A percentile compares a stretch with the other conserved stretches of the same genome.
These are phyloP conservation scores for Auxenochlorella protothecoides DNA, from an alignment of 139 green algal species.

Conservation along the genomic window DNA sequence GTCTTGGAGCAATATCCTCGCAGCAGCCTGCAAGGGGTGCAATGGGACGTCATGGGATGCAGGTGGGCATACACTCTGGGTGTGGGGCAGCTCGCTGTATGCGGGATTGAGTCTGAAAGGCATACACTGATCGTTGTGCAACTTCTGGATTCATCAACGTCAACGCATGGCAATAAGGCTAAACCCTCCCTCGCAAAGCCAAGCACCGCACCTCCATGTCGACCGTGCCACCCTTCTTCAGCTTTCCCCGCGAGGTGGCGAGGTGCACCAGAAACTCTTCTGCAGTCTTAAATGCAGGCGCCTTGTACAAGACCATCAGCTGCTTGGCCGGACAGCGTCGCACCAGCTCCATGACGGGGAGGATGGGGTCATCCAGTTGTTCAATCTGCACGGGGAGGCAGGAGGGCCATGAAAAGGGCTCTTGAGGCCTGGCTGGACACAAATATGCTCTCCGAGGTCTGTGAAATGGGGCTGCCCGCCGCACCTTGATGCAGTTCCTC, in stretches of 20 bases:
- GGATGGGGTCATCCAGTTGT: conserved; percentile 62
- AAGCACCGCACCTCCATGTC: conserved; percentile 9
- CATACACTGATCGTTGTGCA: too few relatives aligned
- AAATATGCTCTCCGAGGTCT: too few relatives aligned
- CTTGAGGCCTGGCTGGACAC: too few relatives aligned
- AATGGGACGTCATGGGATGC: too few relatives aligned
- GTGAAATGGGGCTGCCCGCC: background rate
- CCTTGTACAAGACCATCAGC: conserved; percentile 87
- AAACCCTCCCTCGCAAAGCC: too few relatives aligned
- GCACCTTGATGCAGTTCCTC: conserved; percentile 76
- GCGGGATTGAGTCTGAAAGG: too few relatives aligned
- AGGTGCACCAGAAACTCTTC: conserved; percentile 75
- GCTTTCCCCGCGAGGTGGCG: conserved; percentile 67
- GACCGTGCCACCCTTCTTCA: conserved; percentile 50
- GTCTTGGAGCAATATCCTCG: conserved; percentile 78
- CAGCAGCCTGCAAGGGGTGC: conserved; percentile 29
- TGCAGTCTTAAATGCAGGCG: conserved; percentile 42
- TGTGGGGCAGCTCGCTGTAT: too few relatives aligned
- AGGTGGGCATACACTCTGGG: too few relatives aligned
- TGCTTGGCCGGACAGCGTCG: conserved; percentile 64
- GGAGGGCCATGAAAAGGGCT: background rate
- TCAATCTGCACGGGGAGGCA: conserved; percentile 45
- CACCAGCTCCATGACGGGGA: conserved; percentile 73
- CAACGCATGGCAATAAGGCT: too few relatives aligned
- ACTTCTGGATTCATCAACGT: too few relatives aligned